Conservation (phyloP, 441 rosid genomes). For the Populus hybrid region DNA sequence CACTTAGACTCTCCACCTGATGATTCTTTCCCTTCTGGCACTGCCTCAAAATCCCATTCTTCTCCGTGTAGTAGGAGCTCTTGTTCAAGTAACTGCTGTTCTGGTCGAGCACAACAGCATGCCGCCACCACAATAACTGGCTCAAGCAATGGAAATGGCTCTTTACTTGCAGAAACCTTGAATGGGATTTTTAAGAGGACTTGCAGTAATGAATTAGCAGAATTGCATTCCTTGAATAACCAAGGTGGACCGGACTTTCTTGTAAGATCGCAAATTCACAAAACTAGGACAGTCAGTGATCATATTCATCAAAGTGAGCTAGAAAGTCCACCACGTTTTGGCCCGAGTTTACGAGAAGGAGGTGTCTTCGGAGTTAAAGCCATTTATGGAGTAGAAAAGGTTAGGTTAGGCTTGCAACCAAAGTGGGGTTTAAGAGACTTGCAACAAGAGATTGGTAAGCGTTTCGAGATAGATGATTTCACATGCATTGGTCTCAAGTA, state of each 20-base stretch:
- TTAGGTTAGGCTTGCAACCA: slow-evolving; percentile 42
- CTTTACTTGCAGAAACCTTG: slow-evolving; percentile 31
- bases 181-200: slow-evolving; percentile 47
- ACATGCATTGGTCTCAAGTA: slow-evolving; percentile 63
- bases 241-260: slow-evolving; percentile 49
- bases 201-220: slow-evolving; percentile 40
- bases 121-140: slow-evolving; percentile 10
- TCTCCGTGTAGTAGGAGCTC: slow-evolving; percentile 45
- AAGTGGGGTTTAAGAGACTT: slow-evolving; percentile 40
- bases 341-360: neutral
- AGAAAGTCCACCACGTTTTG: slow-evolving; percentile 31
- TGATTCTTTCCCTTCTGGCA: slow-evolving; percentile 13
- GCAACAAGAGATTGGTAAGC: slow-evolving; percentile 39
- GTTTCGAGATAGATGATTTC: slow-evolving; percentile 51
- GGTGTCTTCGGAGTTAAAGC: slow-evolving; percentile 31
- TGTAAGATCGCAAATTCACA: slow-evolving; percentile 65
- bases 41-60: slow-evolving; percentile 28
- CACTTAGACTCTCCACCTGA: slow-evolving; percentile 20
- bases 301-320: slow-evolving; percentile 22
- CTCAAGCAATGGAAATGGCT: slow-evolving; percentile 23
- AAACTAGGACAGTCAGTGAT: slow-evolving; percentile 32
- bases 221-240: slow-evolving; percentile 35
- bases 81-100: slow-evolving; percentile 34
- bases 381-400: slow-evolving; percentile 37
- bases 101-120: slow-evolving; percentile 34